A percentile compares a stretch with the other conserved stretches of the same genome.
Conservation (phyloP, 2,329 filamentous ascomycete genomes). For the Arthroderma uncinatum region DNA sequence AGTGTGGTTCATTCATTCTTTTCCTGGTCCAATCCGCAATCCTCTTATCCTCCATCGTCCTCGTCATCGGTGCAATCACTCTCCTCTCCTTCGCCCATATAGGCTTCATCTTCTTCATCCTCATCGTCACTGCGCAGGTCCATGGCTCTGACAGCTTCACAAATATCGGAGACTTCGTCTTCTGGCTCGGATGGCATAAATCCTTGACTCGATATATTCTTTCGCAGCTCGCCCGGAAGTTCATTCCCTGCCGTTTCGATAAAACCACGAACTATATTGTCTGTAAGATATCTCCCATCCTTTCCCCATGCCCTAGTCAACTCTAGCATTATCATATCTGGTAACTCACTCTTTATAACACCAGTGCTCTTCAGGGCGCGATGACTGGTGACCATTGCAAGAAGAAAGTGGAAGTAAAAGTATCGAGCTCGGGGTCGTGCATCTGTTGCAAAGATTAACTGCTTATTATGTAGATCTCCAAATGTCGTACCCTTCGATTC, state of each 20-base stretch:
- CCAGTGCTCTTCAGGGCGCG: not conserved
- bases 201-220: too few relatives aligned
- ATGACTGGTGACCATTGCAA: not conserved
- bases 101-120: too few relatives aligned
- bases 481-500: not conserved
- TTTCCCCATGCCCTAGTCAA: not conserved
- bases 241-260: not conserved
- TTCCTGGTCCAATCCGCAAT: too few relatives aligned
- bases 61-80: too few relatives aligned
- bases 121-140: too few relatives aligned
- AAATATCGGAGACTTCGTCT: too few relatives aligned
- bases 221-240: not conserved
- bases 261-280: not conserved
- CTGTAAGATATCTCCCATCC: not conserved
- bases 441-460: not conserved
- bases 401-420: constrained; percentile 1
- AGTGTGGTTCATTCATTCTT: too few relatives aligned
- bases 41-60: too few relatives aligned
- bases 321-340: not conserved
- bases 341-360: not conserved
- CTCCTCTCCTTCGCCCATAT: too few relatives aligned
- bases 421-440: not conserved
- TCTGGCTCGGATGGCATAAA: too few relatives aligned
- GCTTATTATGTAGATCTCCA: not conserved
- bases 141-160: too few relatives aligned